Conservation (phyloP, 768 basidiomycete species). For the Lentinula edodes region DNA sequence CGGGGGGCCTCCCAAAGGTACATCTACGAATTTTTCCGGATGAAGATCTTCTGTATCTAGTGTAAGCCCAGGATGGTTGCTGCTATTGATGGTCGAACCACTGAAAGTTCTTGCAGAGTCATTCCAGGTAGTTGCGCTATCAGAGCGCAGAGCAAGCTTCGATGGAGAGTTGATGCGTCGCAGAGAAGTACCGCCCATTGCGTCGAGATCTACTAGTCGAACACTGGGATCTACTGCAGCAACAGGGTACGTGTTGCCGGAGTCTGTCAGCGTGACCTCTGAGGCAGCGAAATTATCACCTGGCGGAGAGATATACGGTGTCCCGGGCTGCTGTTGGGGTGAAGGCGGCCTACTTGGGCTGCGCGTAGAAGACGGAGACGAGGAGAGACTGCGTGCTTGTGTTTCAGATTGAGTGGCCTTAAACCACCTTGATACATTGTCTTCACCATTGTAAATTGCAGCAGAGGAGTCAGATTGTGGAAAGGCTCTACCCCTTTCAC, state of each 20-base stretch:
- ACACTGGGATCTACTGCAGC: slow-evolving; percentile 12
- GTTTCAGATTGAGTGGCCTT: not conserved
- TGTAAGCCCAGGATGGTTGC: slow-evolving; percentile 3
- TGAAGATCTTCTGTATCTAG: not conserved
- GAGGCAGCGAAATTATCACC: not conserved
- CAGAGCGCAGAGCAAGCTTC: not conserved
- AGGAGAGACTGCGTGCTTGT: not conserved
- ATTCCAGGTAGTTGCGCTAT: not conserved
- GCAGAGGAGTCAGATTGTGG: slow-evolving; percentile 10
- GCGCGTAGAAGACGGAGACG: not conserved
- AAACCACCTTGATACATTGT: not conserved
- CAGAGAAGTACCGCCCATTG: not conserved
- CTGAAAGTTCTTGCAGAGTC: slow-evolving; percentile 2
- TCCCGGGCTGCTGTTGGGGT: not conserved
- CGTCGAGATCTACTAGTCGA: slow-evolving; percentile 18
- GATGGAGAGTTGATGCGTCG: not conserved
- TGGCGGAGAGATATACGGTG: slow-evolving; percentile 2
- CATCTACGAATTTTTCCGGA: not conserved
- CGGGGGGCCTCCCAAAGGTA: not conserved
- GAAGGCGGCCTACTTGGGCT: not conserved
- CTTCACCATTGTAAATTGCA: not conserved
- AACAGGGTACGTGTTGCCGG: not conserved
- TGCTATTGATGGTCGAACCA: not conserved
- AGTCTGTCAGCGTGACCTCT: slow-evolving; percentile 6
- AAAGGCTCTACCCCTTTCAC: slow-evolving; percentile 16